Conservation (phyloP, 176 grass and related monocot species). For the Musa acuminata region DNA sequence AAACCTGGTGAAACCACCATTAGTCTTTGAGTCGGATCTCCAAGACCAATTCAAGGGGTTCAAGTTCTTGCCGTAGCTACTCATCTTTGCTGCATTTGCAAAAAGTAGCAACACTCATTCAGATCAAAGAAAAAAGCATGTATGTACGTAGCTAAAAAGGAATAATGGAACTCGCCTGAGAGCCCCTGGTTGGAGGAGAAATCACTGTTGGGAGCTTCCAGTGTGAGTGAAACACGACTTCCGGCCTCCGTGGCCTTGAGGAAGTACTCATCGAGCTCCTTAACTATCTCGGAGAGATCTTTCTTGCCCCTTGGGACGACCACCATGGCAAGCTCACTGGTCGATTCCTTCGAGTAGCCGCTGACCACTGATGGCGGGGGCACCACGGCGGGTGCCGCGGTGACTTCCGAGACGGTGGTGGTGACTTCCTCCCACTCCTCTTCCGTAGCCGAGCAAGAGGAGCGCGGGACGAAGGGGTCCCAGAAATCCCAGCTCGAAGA, state of each 20-base stretch:
- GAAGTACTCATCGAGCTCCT: constrained; percentile 97
- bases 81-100: constrained; percentile 46
- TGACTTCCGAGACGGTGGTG: constrained; percentile 24
- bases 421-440: constrained; percentile 72
- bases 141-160: neutral
- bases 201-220: constrained; percentile 76
- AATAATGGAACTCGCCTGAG: constrained; percentile 21
- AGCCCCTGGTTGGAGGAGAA: constrained; percentile 31
- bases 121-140: constrained; percentile 8
- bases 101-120: neutral
- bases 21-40: constrained; percentile 14
- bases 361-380: constrained; percentile 54
- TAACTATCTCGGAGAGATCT: constrained; percentile 79
- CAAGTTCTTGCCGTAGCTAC: constrained; percentile 74
- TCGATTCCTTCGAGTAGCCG: constrained; percentile 46
- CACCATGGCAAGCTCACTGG: constrained; percentile 71
- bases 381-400: constrained; percentile 22
- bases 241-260: constrained; percentile 89
- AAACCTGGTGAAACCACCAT: constrained; percentile 38
- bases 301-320: constrained; percentile 62
- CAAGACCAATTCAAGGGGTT: constrained; percentile 55
- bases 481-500: constrained; percentile 97
- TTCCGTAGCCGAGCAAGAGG: constrained; percentile 52
- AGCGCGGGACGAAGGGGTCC: constrained; percentile 88
- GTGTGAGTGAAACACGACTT: constrained; percentile 49